Evolutionary conservation across 2,329 filamentous ascomycete genomes (phyloP), one percentile per base, ranked within the genome.

Genomic region (Neospermospora avenae): DNA sequence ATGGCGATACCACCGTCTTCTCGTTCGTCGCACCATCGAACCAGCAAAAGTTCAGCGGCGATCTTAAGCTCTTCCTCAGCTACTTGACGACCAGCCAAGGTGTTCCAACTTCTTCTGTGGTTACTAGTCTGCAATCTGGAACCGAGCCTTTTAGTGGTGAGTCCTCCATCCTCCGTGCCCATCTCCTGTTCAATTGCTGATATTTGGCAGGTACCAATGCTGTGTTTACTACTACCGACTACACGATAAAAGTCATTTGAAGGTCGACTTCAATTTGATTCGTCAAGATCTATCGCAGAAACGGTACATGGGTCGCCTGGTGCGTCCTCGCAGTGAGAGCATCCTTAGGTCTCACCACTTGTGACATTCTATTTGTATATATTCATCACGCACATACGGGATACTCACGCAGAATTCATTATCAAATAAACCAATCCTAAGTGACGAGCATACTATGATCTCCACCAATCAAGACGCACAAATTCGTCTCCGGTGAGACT

Each of bases 1-100:
- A 87, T 66, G 81, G 82, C 35, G 72, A 74, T 57, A 85, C 79
- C 73, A 81, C 78, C 3, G 85, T 88, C 13, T 88, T 80, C 75
- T 84, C 81, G 67, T 88, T 85, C 64, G 80, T 84, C 5, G 79
- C 73, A 62, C 57, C 72, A 66, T 77, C 72, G 46, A 73, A 78
- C 37, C 73, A 81, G 22, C 77, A 74, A 25, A 77, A 67, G 71
- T 88, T 84, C 73, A 76, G 74, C 44, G 84, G 78, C 31, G 83
- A 88, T 69, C 68, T 87, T 63, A 77, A 77, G 66, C 73, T 78
- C 5, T 88, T 88, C 73, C 74, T 84, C 64, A 77, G 74, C 14
- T 86, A 86, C 70, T 75, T 88, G 41, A 76, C 76, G 22, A 63
- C 65, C 34, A 78, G 74, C 67, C 75, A 85, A 66, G 77, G 78